These are phyloP conservation scores for Venturia aucupariae DNA, from an alignment of 2,329 filamentous ascomycete species.

Conservation along the genomic window DNA sequence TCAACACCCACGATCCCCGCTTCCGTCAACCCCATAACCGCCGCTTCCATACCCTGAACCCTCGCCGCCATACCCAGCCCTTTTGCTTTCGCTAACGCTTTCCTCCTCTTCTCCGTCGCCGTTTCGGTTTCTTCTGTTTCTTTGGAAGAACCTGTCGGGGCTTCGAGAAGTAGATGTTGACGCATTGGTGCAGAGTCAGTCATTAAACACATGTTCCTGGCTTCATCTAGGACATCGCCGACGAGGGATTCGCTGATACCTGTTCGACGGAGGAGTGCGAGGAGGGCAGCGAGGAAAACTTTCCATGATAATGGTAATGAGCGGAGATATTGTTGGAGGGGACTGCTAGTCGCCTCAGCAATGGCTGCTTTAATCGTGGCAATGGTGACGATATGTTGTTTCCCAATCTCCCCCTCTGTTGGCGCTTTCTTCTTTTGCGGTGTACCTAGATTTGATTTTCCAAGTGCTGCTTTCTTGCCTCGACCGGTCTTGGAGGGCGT, in stretches of 20 bases:
- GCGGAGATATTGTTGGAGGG: conserved; percentile 80
- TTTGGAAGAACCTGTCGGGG: conserved; percentile 19
- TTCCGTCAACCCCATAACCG: conserved; percentile 74
- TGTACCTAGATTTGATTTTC: conserved; percentile 12
- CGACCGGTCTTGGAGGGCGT: conserved; percentile 54
- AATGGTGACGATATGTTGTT: conserved; percentile 63
- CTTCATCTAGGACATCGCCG: conserved; percentile 83
- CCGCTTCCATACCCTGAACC: conserved; percentile 55
- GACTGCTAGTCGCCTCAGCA: conserved; percentile 86
- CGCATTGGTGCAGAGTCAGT: conserved; percentile 52
- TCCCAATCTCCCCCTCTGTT: conserved; percentile 24
- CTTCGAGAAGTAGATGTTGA: conserved; percentile 43
- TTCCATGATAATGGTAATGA: conserved; percentile 74
- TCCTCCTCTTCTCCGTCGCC: conserved; percentile 24
- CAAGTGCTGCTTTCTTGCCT: conserved; percentile 22
- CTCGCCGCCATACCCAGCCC: conserved; percentile 35
- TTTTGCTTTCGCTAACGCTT: conserved; percentile 23
- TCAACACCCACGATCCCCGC: conserved; percentile 84
- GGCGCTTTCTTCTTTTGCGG: conserved; percentile 22
- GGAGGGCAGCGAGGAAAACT: conserved; percentile 72
- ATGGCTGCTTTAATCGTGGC: conserved; percentile 90
- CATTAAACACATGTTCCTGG: conserved; percentile 57
- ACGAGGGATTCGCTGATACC: conserved; percentile 81
- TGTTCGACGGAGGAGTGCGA: conserved; percentile 69
- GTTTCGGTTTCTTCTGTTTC: conserved; percentile 25